Evolutionary conservation across 495 filamentous ascomycete genomes (phyloP).

Genomic region (Tetracladium marchalianum): DNA sequence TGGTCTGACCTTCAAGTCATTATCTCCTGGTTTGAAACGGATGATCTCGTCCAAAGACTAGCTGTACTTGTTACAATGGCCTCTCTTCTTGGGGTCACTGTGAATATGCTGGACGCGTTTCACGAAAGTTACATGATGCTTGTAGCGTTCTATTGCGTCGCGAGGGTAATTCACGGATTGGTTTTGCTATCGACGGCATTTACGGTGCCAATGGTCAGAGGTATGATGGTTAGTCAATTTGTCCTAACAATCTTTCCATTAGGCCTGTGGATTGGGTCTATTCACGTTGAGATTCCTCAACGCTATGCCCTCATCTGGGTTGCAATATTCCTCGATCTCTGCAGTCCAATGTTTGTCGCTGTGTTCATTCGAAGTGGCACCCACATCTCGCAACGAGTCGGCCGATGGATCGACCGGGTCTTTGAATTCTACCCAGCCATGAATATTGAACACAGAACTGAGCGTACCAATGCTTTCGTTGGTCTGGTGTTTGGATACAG

Average conservation of each 20-base stretch:
- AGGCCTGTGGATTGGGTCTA: constrained; percentile 43
- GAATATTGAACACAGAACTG: constrained; percentile 52
- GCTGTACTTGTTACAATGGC: constrained; percentile 43
- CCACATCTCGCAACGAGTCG: constrained; percentile 9
- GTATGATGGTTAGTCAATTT: constrained; percentile 38
- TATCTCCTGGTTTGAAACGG: constrained; percentile 46
- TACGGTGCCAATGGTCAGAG: constrained; percentile 42
- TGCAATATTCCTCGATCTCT: constrained; percentile 37
- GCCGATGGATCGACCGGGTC: constrained; percentile 20
- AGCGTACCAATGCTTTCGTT: constrained; percentile 49
- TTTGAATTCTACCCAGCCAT: constrained; percentile 50
- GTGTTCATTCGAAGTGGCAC: constrained; percentile 21
- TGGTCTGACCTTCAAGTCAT: constrained; percentile 44
- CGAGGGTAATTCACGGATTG: constrained; percentile 36
- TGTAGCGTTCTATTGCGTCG: constrained; percentile 44
- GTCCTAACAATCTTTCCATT: constrained; percentile 26
- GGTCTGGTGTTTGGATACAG: constrained; percentile 51
- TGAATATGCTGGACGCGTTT: constrained; percentile 45
- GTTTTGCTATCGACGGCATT: constrained; percentile 32
- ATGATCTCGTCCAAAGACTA: constrained; percentile 45
- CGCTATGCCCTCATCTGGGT: constrained; percentile 38
- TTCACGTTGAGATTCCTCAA: constrained; percentile 33
- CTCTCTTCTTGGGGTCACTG: constrained; percentile 45
- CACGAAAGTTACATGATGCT: constrained; percentile 39
- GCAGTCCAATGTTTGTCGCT: constrained; percentile 23